These are phyloP conservation scores for Suhomyces kilbournensis DNA, from an alignment of 805 yeast species.

Conservation along the genomic window DNA sequence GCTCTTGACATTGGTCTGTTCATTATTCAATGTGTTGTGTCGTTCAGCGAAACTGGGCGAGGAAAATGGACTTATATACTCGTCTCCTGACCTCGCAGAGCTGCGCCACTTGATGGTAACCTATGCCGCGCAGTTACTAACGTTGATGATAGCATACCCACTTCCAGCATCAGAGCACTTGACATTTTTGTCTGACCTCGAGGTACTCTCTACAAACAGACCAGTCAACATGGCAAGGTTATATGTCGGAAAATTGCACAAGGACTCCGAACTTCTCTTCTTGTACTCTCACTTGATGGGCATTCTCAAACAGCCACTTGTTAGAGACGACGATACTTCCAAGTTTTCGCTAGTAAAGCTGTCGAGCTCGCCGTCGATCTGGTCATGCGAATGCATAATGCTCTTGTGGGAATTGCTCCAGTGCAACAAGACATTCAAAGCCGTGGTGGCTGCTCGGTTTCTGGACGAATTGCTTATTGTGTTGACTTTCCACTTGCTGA, in stretches of 20 bases:
- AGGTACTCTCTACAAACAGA: slow-evolving; percentile 24
- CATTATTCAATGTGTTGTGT: slow-evolving; percentile 63
- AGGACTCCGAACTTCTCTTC: slow-evolving; percentile 52
- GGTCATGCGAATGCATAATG: slow-evolving; percentile 60
- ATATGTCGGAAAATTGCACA: slow-evolving; percentile 51
- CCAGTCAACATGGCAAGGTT: slow-evolving; percentile 49
- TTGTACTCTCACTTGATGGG: slow-evolving; percentile 47
- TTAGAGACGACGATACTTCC: slow-evolving; percentile 4
- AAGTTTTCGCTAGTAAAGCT: slow-evolving; percentile 6
- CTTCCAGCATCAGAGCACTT: slow-evolving; percentile 46
- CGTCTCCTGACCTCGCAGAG: slow-evolving; percentile 29
- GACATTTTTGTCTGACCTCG: slow-evolving; percentile 31
- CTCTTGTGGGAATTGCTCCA: slow-evolving; percentile 76
- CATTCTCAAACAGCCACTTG: slow-evolving; percentile 45
- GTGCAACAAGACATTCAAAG: slow-evolving; percentile 59
- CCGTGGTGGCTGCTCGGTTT: slow-evolving; percentile 35
- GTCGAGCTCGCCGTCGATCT: slow-evolving; percentile 26
- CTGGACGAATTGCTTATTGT: slow-evolving; percentile 54
- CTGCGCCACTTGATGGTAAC: slow-evolving; percentile 49
- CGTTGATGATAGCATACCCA: slow-evolving; percentile 61
- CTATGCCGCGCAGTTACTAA: slow-evolving; percentile 58
- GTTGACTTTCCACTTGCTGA: slow-evolving; percentile 55
- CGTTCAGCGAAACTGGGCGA: slow-evolving; percentile 43
- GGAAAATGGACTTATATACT: slow-evolving; percentile 45
- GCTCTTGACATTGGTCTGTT: slow-evolving; percentile 55